Evolutionary conservation across 768 basidiomycete species (phyloP).

Genomic region (Termitomyces sp.): DNA sequence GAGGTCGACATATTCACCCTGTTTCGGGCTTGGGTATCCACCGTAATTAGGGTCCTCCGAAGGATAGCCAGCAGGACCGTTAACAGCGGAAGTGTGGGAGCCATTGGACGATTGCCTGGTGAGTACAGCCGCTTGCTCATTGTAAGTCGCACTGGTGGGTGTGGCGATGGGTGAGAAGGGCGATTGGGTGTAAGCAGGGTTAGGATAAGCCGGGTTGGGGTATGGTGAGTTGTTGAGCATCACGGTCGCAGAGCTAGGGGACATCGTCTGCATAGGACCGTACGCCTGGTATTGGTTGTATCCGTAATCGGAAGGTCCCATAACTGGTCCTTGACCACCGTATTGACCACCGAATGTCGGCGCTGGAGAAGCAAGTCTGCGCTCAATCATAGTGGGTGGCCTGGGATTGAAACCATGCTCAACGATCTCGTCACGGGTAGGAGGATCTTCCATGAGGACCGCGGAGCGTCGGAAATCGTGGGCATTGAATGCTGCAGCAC

Average conservation of each 20-base stretch:
- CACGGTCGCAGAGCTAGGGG: slow-evolving; percentile 21
- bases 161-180: slow-evolving; percentile 32
- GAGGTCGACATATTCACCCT: slow-evolving; percentile 58
- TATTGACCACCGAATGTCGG: slow-evolving; percentile 31
- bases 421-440: slow-evolving; percentile 34
- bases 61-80: slow-evolving; percentile 7
- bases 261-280: slow-evolving; percentile 31
- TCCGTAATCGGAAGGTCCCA: slow-evolving; percentile 14
- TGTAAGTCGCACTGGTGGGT: slow-evolving; percentile 21
- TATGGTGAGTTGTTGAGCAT: slow-evolving; percentile 13
- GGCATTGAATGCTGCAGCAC: slow-evolving; percentile 47
- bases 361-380: slow-evolving; percentile 23
- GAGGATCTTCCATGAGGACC: slow-evolving; percentile 54
- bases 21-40: slow-evolving; percentile 22
- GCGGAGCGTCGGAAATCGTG: slow-evolving; percentile 62
- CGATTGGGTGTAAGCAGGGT: slow-evolving; percentile 30
- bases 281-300: slow-evolving; percentile 26
- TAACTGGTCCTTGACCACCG: slow-evolving; percentile 20
- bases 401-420: slow-evolving; percentile 46
- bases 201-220: slow-evolving; percentile 31
- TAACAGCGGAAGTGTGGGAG: slow-evolving; percentile 7
- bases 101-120: slow-evolving; percentile 19
- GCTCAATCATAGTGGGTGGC: slow-evolving; percentile 42
- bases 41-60: slow-evolving; percentile 8
- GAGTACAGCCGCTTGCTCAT: slow-evolving; percentile 16